Percentiles rank a stretch among this genome's conserved stretches.
Conservation (phyloP, 1,139 yeast species). For the Zygosaccharomyces sapae region DNA sequence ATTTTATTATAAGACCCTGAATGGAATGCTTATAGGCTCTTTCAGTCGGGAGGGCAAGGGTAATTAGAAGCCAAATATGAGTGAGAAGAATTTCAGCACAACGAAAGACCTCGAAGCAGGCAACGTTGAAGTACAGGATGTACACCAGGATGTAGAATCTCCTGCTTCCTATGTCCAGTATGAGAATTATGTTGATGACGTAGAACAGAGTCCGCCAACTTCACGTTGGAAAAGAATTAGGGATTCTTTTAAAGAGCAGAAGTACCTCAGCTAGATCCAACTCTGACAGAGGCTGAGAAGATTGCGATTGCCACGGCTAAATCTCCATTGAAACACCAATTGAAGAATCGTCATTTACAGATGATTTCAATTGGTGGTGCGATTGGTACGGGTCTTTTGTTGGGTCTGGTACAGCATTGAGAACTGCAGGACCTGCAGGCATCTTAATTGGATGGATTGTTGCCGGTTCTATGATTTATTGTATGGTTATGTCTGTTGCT, state of each 20-base stretch:
- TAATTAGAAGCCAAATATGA: too few relatives aligned
- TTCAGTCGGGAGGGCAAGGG: too few relatives aligned
- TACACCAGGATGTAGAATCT: slow-evolving; percentile 9
- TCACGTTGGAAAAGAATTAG: slow-evolving; percentile 40
- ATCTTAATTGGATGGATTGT: slow-evolving; percentile 54
- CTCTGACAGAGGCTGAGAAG: slow-evolving; percentile 60
- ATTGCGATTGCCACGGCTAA: slow-evolving; percentile 62
- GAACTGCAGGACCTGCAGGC: slow-evolving; percentile 65
- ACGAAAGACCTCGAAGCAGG: slow-evolving; percentile 2
- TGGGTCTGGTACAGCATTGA: slow-evolving; percentile 60
- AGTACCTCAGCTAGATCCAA: slow-evolving; percentile 56
- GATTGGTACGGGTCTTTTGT: slow-evolving; percentile 63
- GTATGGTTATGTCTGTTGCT: slow-evolving; percentile 66
- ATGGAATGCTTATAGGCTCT: too few relatives aligned
- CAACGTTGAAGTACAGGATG: slow-evolving; percentile 11
- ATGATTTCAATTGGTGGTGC: slow-evolving; percentile 68
- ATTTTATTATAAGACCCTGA: too few relatives aligned
- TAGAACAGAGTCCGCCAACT: not conserved
- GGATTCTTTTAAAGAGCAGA: slow-evolving; percentile 57
- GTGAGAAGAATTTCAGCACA: not conserved
- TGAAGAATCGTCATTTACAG: slow-evolving; percentile 63
- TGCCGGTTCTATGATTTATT: slow-evolving; percentile 55
- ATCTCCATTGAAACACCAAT: slow-evolving; percentile 57
- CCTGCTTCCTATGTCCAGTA: slow-evolving; percentile 2
- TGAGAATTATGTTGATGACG: slow-evolving; percentile 1